Evolutionary conservation across 345 rosid genomes (phyloP).

Genomic region (Pistacia vera): DNA sequence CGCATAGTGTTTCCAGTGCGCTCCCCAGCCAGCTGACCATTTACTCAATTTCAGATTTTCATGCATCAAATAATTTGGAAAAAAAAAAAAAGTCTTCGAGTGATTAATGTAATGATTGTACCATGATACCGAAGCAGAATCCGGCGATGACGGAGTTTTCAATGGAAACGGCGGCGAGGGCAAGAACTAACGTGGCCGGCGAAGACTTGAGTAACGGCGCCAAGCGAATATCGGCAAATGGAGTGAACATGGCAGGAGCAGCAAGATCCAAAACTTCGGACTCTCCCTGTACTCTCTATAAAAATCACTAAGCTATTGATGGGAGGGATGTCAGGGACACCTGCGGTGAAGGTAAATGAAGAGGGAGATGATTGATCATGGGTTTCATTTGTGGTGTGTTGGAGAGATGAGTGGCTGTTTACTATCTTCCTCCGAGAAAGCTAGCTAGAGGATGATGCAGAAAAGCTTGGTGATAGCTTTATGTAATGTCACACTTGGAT

Average conservation of each 20-base stretch:
- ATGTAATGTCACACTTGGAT: no score
- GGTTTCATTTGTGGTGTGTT: not conserved
- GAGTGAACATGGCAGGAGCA: constrained; percentile 88
- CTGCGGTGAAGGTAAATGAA: not conserved
- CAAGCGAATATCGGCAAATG: constrained; percentile 73
- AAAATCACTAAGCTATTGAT: constrained; percentile 50
- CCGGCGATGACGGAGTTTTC: constrained; percentile 90
- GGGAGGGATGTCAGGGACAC: constrained; percentile 55
- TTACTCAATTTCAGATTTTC: no score
- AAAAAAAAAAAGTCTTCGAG: no score
- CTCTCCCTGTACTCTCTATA: constrained; percentile 53
- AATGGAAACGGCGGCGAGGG: constrained; percentile 79
- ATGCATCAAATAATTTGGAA: no score
- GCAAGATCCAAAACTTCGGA: constrained; percentile 82
- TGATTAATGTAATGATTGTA: constrained; percentile 15
- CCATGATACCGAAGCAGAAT: constrained; percentile 82
- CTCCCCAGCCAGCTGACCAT: constrained; percentile 87
- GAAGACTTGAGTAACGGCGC: constrained; percentile 77
- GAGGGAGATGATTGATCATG: not conserved
- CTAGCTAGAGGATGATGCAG: no score
- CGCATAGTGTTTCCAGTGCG: constrained; percentile 87
- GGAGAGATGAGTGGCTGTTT: not conserved
- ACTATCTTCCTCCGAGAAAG: not conserved
- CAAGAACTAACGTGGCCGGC: constrained; percentile 71
- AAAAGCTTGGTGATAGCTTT: no score